These are phyloP conservation scores for Gastrolobium bilobum DNA, from an alignment of 306 rosid genomes.

Conservation along the genomic window DNA sequence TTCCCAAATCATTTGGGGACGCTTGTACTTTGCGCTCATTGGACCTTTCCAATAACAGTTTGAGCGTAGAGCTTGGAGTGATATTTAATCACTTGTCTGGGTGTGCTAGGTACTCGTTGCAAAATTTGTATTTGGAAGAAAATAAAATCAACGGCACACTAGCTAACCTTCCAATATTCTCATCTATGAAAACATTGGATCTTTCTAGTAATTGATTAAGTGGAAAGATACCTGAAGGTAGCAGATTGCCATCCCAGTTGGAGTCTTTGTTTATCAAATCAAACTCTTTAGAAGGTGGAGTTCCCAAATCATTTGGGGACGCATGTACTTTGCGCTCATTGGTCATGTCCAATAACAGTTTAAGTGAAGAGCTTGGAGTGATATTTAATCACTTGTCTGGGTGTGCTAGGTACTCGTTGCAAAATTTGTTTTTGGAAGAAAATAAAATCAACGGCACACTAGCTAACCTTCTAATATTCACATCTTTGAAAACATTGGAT, in stretches of 20 bases:
- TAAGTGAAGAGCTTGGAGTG: no score
- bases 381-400: no score
- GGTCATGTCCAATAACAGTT: not conserved
- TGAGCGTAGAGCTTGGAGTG: not conserved
- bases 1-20: slow-evolving; percentile 32
- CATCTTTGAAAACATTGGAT: no score
- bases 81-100: slow-evolving; percentile 31
- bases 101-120: slow-evolving; percentile 20
- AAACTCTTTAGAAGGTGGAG: slow-evolving; percentile 34
- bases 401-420: no score
- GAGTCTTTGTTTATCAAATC: not conserved
- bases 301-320: slow-evolving; percentile 32
- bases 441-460: no score
- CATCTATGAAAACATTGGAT: not conserved
- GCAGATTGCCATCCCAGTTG: not conserved
- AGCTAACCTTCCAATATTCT: not conserved
- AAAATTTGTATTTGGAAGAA: not conserved
- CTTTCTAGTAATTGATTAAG: no score
- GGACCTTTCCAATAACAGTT: not conserved
- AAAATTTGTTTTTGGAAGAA: no score
- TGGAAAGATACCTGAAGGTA: no score
- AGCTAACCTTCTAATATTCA: no score
- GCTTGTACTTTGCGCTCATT: not conserved
- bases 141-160: slow-evolving; percentile 30
- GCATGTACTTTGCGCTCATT: not conserved